Conservation (phyloP, 305 asterid genomes). For the Nicotiana rustica region DNA sequence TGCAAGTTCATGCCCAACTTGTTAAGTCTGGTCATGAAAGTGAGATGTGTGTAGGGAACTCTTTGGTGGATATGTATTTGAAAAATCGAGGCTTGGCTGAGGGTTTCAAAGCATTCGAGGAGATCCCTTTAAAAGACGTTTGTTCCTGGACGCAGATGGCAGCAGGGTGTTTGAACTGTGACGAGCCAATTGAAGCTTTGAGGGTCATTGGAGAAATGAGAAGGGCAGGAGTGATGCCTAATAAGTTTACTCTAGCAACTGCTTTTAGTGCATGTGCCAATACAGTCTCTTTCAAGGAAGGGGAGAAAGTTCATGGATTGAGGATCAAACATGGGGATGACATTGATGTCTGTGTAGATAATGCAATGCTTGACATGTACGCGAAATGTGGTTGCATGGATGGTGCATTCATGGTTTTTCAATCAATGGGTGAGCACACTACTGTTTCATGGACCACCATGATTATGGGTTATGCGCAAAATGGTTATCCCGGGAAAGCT, state of each 20-base stretch:
- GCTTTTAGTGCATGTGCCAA: conserved; percentile 73
- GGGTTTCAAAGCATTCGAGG: conserved; percentile 69
- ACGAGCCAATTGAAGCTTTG: conserved; percentile 63
- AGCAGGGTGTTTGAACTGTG: conserved; percentile 63
- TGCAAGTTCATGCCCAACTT: conserved; percentile 63
- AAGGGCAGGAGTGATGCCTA: conserved; percentile 58
- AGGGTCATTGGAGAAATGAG: conserved; percentile 64
- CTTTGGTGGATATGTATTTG: conserved; percentile 77
- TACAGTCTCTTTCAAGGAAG: conserved; percentile 62
- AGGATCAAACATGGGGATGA: conserved; percentile 57
- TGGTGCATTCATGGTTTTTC: conserved; percentile 57
- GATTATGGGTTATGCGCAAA: conserved; percentile 81
- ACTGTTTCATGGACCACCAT: conserved; percentile 81
- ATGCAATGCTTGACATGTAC: conserved; percentile 75
- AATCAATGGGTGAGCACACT: conserved; percentile 57
- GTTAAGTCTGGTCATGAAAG: conserved; percentile 66
- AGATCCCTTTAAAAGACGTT: conserved; percentile 60
- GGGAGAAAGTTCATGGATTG: conserved; percentile 59
- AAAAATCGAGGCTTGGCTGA: conserved; percentile 53
- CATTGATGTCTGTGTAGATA: conserved; percentile 63
- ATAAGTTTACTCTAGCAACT: conserved; percentile 73
- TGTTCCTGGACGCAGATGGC: conserved; percentile 81
- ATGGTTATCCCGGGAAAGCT: conserved; percentile 61
- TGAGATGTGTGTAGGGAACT: conserved; percentile 72
- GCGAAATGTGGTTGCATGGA: conserved; percentile 72